Base-by-base conservation (phyloP, 352 stramenopile species). In the Chrysophaeum taylorii region DNA sequence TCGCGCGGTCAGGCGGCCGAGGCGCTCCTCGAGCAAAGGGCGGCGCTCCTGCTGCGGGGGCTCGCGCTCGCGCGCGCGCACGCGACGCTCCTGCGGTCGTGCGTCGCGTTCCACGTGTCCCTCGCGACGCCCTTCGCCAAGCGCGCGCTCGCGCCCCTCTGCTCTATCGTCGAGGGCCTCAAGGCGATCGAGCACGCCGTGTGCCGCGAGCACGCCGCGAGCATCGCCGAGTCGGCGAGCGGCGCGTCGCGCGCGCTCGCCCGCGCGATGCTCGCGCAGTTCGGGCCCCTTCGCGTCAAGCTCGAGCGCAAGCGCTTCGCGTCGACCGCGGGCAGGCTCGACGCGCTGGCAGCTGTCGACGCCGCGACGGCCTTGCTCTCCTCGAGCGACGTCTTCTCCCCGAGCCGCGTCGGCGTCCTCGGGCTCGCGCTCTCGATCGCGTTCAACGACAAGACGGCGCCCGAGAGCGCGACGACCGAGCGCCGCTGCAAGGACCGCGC, bases 11-110 rank as follows among this genome's bases (percentile, higher is more conserved):
- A 35, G 7, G 50, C 50, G 4, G 50, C 27, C 4, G n/a, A n/a
- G n/a, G n/a, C n/a, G n/a, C n/a, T n/a, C n/a, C 38, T 70, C 16
- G 62, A 72, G 33, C 27, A 54, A 2, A 41, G 35, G 5, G 42
- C 37, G 5, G 33, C 23, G n/a, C 68, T 77, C 21, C 54, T 79
- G 14, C 53, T 73, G 12, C 71, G 75, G 37, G 74, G 53, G 1
- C 42, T 79, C 1, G 37, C 21, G 25, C 60, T 77, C 16, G 74
- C 71, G 16, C 25, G 12, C 4, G 36, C 31, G 27, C 43, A 68
- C 27, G 9, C 41, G 41, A 33, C 2, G 61, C 43, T 57, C 31
- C 27, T 68, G 27, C 2, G 5, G 31, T 27, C 23, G 27, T 45
- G 5, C 2, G 41, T 68, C 5, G 41, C 43, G n/a, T 21, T 57